Evolutionary conservation across 345 rosid species (phyloP).

Genomic region (Mallotus nudiflorus): DNA sequence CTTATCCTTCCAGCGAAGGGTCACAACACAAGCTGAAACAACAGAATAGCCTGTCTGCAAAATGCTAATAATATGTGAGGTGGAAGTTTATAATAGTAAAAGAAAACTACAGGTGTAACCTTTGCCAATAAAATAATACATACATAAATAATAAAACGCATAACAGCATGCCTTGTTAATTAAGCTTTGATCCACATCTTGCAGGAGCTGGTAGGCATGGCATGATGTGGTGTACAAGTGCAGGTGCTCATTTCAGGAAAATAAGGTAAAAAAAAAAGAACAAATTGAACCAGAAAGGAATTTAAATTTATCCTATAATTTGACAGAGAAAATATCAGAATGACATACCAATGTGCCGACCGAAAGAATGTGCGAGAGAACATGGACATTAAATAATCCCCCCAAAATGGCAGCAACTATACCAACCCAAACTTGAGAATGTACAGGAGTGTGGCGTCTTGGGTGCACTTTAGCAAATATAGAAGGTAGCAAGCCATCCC

Average conservation of each 20-base stretch:
- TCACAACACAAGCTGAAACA: constrained; percentile 87
- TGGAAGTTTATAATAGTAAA: constrained; percentile 3
- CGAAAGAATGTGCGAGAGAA: constrained; percentile 92
- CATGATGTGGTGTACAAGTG: not conserved
- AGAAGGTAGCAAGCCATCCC: constrained; percentile 91
- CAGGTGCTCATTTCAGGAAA: constrained; percentile 1
- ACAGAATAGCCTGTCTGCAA: constrained; percentile 98
- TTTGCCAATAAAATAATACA: not conserved
- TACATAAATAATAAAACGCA: too few relatives aligned
- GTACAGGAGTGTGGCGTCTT: constrained; percentile 73
- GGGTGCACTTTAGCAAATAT: constrained; percentile 86
- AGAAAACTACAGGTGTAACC: not conserved
- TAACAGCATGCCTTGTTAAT: not conserved
- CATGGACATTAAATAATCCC: constrained; percentile 75
- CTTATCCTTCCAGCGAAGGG: constrained; percentile 78
- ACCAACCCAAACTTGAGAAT: constrained; percentile 98
- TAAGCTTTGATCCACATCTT: not conserved
- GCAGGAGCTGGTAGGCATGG: not conserved
- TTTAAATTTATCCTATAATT: not conserved
- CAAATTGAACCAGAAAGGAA: not conserved
- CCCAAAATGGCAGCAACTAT: constrained; percentile 71
- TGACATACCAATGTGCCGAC: constrained; percentile 87
- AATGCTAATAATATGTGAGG: constrained; percentile 17
- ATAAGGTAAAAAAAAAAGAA: not conserved
- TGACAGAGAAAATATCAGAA: not conserved